phyloP scores from a whole-genome alignment of 202 grass and related monocot genomes.

The Schoenoplectus tabernaemontani region DNA sequence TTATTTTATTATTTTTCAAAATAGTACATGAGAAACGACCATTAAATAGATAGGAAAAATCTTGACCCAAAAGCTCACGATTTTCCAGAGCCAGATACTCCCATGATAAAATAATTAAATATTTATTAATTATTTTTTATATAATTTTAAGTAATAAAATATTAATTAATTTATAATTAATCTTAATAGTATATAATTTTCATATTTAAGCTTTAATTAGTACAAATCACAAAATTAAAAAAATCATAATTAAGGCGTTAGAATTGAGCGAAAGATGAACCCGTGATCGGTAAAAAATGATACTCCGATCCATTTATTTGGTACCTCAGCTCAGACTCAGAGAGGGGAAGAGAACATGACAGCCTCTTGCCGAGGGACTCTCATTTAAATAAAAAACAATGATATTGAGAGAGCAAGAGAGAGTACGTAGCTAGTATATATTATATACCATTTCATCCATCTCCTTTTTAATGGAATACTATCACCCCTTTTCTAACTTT shows the following conservation, averaged over 20 bases:
- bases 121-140: no score
- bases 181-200: neutral
- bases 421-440: no score
- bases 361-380: neutral
- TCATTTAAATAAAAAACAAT: no score
- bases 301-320: neutral
- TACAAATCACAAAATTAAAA: neutral
- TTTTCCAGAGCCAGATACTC: slow-evolving; percentile 88
- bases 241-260: neutral
- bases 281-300: no score
- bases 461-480: no score
- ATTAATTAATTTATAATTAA: no score
- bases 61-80: slow-evolving; percentile 36
- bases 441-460: no score
- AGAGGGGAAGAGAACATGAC: neutral
- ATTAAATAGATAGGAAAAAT: neutral
- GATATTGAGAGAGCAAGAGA: no score
- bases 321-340: neutral
- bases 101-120: slow-evolving; percentile 39
- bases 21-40: neutral
- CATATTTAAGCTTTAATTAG: neutral
- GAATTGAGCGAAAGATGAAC: neutral
- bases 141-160: no score
- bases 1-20: neutral
- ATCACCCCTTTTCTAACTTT: no score